Evolutionary conservation across 139 green algal genomes (phyloP).

Genomic region (Micromonas commoda): DNA sequence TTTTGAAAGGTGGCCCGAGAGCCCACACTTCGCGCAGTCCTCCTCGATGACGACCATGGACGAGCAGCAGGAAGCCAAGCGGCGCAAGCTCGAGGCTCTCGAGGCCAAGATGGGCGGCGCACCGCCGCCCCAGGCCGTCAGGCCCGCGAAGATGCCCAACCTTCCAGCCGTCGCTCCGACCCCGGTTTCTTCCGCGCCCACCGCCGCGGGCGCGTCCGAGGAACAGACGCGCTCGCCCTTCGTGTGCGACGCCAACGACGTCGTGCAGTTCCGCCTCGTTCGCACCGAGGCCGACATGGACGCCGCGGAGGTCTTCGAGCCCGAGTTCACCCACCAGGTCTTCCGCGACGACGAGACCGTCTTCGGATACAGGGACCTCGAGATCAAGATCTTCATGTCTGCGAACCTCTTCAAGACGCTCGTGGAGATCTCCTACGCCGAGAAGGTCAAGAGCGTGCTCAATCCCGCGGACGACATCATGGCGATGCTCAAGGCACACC

Average conservation of each 20-base stretch:
- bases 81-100: not conserved
- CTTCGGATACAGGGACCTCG: constrained; percentile 40
- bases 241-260: constrained; percentile 26
- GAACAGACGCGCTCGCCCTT: not conserved
- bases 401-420: constrained; percentile 24
- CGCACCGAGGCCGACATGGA: not conserved
- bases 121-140: not conserved
- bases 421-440: constrained; percentile 7
- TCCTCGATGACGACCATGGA: not conserved
- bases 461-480: constrained; percentile 29
- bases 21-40: not conserved
- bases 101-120: not conserved
- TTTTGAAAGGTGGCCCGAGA: too few relatives aligned
- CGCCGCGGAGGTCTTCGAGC: constrained; percentile 33
- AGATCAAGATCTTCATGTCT: constrained; percentile 34
- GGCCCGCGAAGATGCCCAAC: too few relatives aligned
- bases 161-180: not conserved
- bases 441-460: constrained; percentile 20
- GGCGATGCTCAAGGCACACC: constrained; percentile 18
- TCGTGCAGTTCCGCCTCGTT: constrained; percentile 6
- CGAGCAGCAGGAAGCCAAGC: not conserved
- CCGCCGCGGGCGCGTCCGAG: not conserved
- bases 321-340: constrained; percentile 50
- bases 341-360: constrained; percentile 66
- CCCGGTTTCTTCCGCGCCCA: not conserved